Percentiles rank a stretch among this genome's conserved stretches.
These are phyloP conservation scores for Yamadazyma atmosphaerica DNA, from an alignment of 1,139 yeast species.

Conservation along the genomic window DNA sequence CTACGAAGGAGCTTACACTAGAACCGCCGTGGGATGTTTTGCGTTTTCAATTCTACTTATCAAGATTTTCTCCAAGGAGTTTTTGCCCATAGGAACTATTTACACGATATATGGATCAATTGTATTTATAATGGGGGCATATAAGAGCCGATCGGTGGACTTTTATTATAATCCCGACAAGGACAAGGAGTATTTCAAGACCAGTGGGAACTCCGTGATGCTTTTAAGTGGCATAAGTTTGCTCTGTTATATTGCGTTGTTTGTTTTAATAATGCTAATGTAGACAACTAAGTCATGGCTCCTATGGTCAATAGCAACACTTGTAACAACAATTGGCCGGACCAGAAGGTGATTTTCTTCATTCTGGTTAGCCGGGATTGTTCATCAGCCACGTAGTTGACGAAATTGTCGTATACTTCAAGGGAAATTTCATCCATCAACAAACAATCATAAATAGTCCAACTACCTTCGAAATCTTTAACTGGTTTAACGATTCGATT, in stretches of 20 bases:
- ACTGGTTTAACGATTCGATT: slow-evolving; percentile 82
- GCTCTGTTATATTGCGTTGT: slow-evolving; percentile 44
- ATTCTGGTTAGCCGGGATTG: slow-evolving; percentile 70
- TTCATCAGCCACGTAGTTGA: slow-evolving; percentile 84
- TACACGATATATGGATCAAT: slow-evolving; percentile 54
- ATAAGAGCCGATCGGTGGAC: slow-evolving; percentile 46
- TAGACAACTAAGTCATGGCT: slow-evolving; percentile 21
- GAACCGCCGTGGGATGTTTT: slow-evolving; percentile 52
- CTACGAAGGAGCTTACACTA: slow-evolving; percentile 60
- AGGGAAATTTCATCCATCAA: slow-evolving; percentile 90
- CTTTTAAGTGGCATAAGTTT: slow-evolving; percentile 44
- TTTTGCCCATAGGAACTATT: slow-evolving; percentile 52
- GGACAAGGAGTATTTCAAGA: slow-evolving; percentile 43
- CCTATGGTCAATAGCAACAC: slow-evolving; percentile 80
- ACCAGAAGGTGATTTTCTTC: slow-evolving; percentile 91
- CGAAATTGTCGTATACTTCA: slow-evolving; percentile 90
- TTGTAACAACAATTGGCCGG: slow-evolving; percentile 81
- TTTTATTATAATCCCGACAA: slow-evolving; percentile 44
- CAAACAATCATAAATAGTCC: slow-evolving; percentile 92
- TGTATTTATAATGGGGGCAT: slow-evolving; percentile 48
- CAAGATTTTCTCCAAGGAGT: slow-evolving; percentile 53
- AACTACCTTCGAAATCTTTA: slow-evolving; percentile 87
- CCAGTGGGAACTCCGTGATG: slow-evolving; percentile 53
- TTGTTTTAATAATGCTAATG: slow-evolving; percentile 42
- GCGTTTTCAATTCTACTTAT: slow-evolving; percentile 49